Evolutionary conservation across 1,139 yeast species (phyloP).

Genomic region (Diutina ranongensis): DNA sequence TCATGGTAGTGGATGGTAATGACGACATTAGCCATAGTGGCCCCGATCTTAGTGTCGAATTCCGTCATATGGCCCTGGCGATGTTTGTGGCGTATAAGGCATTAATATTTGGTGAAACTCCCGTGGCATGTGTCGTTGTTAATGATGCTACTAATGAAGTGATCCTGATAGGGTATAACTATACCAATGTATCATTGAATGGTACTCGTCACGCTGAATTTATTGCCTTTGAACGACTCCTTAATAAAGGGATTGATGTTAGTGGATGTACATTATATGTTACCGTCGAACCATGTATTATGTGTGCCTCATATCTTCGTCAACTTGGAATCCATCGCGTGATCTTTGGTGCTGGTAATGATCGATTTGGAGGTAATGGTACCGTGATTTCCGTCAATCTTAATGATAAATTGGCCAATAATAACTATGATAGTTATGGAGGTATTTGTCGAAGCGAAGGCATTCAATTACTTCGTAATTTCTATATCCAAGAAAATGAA

Average conservation of each 20-base stretch:
- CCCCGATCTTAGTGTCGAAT: conserved; percentile 20
- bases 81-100: conserved; percentile 33
- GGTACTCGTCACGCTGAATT: conserved; percentile 94
- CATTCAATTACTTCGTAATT: conserved; percentile 63
- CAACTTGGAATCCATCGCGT: conserved; percentile 68
- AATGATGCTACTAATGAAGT: conserved; percentile 33
- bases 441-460: conserved; percentile 79
- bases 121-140: conserved; percentile 58
- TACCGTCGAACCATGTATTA: conserved; percentile 95
- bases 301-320: conserved; percentile 91
- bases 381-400: conserved; percentile 56
- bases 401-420: conserved; percentile 24
- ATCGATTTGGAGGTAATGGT: conserved; percentile 94
- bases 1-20: too few relatives aligned
- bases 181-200: conserved; percentile 73
- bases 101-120: conserved; percentile 51
- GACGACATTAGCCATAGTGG: too few relatives aligned
- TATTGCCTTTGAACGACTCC: conserved; percentile 54
- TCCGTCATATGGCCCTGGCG: conserved; percentile 26
- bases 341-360: conserved; percentile 87
- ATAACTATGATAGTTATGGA: conserved; percentile 50
- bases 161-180: conserved; percentile 75
- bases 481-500: conserved; percentile 76
- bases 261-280: conserved; percentile 51
- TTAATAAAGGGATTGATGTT: conserved; percentile 12